phyloP scores from a whole-genome alignment of 148 eudicot species.

The Polygonum maritimum region DNA sequence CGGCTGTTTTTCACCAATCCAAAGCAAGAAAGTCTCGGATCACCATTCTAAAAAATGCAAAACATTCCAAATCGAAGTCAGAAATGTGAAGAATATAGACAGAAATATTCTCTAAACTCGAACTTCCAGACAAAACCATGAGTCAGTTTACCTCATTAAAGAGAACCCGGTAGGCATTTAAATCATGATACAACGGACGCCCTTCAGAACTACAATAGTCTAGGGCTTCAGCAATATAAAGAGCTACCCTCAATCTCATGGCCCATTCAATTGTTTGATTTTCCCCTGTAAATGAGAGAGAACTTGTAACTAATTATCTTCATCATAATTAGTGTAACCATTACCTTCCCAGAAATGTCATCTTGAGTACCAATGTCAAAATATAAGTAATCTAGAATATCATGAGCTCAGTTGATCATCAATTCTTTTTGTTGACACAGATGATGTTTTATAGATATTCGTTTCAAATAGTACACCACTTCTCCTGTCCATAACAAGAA shows the following conservation, averaged over 20 bases:
- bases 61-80: not conserved
- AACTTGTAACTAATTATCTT: not conserved
- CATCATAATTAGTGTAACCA: not conserved
- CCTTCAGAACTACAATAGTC: constrained; percentile 17
- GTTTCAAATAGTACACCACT: not conserved
- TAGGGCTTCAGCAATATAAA: constrained; percentile 14
- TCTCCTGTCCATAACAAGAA: not conserved
- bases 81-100: not conserved
- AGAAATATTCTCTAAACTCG: not conserved
- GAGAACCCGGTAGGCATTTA: constrained; percentile 17
- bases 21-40: constrained; percentile 16
- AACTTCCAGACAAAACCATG: not conserved
- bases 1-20: constrained; percentile 16
- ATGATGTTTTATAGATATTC: not conserved
- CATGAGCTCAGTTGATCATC: not conserved
- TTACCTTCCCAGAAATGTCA: not conserved
- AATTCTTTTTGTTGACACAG: not conserved
- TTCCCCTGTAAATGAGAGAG: constrained; percentile 12
- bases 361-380: not conserved
- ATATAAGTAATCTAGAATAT: not conserved
- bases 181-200: constrained; percentile 13
- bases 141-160: constrained; percentile 11
- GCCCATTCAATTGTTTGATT: constrained; percentile 16
- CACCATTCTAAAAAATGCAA: constrained; percentile 9
- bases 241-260: constrained; percentile 16